A percentile compares a stretch with the other conserved stretches of the same genome.
phyloP scores from a whole-genome alignment of 2,329 filamentous ascomycete genomes.

The Trichoderma guizhouense region DNA sequence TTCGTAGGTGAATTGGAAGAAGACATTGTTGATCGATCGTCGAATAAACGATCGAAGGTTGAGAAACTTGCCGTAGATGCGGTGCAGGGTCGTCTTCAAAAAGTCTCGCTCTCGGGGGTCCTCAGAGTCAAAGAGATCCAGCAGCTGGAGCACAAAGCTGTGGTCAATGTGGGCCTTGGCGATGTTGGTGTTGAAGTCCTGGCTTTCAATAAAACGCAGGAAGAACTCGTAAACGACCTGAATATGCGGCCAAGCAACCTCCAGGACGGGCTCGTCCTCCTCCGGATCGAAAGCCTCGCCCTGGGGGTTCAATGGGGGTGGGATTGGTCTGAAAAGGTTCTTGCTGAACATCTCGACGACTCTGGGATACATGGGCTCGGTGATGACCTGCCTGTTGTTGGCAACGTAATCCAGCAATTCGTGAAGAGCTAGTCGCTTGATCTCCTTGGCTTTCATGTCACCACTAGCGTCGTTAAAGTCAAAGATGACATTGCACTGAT shows the following conservation, averaged over 20 bases:
- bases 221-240: constrained; percentile 99
- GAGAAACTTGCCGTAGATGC: constrained; percentile 98
- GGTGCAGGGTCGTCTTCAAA: constrained; percentile 93
- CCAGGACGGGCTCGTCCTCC: constrained; percentile 95
- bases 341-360: constrained; percentile 99
- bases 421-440: constrained; percentile 93
- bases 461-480: constrained; percentile 98
- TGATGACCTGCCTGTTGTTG: constrained; percentile 97
- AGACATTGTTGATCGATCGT: constrained; percentile 99
- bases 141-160: constrained; percentile 89
- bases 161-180: constrained; percentile 99
- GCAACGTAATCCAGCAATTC: constrained; percentile 97
- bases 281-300: constrained; percentile 98
- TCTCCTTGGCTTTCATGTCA: constrained; percentile 99
- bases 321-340: constrained; percentile 95
- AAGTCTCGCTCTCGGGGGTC: constrained; percentile 96
- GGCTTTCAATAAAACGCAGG: constrained; percentile 96
- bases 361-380: constrained; percentile 96
- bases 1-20: constrained; percentile 99
- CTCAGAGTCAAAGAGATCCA: constrained; percentile 98
- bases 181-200: constrained; percentile 99
- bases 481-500: constrained; percentile 99
- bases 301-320: constrained; percentile 94
- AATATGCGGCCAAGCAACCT: constrained; percentile 98
- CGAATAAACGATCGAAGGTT: constrained; percentile 96